Evolutionary conservation across 306 rosid genomes (phyloP).

Genomic region (Inga oerstediana): DNA sequence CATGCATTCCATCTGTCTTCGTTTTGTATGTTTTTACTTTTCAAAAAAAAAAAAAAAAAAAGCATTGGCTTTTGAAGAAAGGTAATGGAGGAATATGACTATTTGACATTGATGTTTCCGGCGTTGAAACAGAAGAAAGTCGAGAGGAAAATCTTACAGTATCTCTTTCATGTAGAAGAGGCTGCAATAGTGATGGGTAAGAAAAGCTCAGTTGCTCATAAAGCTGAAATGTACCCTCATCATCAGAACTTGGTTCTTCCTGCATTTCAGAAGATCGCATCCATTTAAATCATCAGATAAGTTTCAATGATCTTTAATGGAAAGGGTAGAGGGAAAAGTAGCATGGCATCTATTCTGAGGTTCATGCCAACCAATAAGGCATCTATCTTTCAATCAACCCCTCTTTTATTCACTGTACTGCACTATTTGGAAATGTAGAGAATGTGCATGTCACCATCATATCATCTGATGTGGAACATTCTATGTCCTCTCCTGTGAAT

Average conservation of each 20-base stretch:
- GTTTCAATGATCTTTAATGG: background rate
- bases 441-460: constrained; percentile 1
- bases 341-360: constrained; percentile 20
- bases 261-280: constrained; percentile 33
- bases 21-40: background rate
- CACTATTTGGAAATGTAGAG: background rate
- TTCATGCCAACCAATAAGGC: background rate
- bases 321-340: background rate
- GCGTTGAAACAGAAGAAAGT: background rate
- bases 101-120: background rate
- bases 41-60: too few relatives aligned
- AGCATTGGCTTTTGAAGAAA: constrained; percentile 1
- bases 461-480: constrained; percentile 2
- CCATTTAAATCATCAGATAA: background rate
- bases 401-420: background rate
- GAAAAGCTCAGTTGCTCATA: constrained; percentile 80
- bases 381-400: constrained; percentile 7
- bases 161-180: constrained; percentile 91
- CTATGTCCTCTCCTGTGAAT: background rate
- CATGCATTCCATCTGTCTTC: background rate
- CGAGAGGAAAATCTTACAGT: constrained; percentile 53
- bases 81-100: constrained; percentile 1
- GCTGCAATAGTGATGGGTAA: constrained; percentile 76
- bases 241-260: constrained; percentile 60
- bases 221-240: constrained; percentile 65